Conservation (phyloP, 1,139 yeast species). For the Taphrina flavorubra region DNA sequence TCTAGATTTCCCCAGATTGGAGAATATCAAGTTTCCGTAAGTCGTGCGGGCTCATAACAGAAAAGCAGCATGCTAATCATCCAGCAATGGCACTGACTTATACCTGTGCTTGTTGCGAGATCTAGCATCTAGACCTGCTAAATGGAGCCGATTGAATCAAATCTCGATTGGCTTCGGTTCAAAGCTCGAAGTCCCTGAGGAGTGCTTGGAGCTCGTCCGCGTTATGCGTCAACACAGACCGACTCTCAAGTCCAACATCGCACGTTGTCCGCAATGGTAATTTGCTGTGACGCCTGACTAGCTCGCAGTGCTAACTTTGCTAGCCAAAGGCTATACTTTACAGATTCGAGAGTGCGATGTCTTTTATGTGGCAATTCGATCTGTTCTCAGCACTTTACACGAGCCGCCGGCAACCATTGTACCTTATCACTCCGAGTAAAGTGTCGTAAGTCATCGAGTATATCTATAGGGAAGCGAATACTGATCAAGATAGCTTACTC, state of each 20-base stretch:
- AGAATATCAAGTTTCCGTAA: constrained; percentile 34
- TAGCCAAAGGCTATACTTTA: constrained; percentile 27
- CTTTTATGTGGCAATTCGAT: constrained; percentile 18
- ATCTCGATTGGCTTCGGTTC: constrained; percentile 39
- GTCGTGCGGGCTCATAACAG: not conserved
- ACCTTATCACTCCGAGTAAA: constrained; percentile 19
- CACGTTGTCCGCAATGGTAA: constrained; percentile 26
- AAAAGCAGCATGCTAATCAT: not conserved
- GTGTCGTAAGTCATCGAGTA: constrained; percentile 20
- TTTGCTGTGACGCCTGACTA: not conserved
- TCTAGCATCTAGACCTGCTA: constrained; percentile 19
- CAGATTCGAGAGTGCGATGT: constrained; percentile 33
- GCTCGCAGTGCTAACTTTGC: not conserved
- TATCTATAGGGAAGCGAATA: not conserved
- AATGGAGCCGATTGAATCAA: constrained; percentile 21
- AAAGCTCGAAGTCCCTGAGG: constrained; percentile 37
- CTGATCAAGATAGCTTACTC: constrained; percentile 12
- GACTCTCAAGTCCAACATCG: constrained; percentile 31
- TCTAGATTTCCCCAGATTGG: constrained; percentile 24
- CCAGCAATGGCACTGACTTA: constrained; percentile 19
- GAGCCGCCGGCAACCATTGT: constrained; percentile 35
- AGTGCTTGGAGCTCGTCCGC: constrained; percentile 30
- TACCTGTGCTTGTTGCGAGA: constrained; percentile 29
- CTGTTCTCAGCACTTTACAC: constrained; percentile 39
- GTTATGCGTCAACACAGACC: constrained; percentile 12